Evolutionary conservation across 805 yeast species (phyloP).

Genomic region (Candida sphagnicola): DNA sequence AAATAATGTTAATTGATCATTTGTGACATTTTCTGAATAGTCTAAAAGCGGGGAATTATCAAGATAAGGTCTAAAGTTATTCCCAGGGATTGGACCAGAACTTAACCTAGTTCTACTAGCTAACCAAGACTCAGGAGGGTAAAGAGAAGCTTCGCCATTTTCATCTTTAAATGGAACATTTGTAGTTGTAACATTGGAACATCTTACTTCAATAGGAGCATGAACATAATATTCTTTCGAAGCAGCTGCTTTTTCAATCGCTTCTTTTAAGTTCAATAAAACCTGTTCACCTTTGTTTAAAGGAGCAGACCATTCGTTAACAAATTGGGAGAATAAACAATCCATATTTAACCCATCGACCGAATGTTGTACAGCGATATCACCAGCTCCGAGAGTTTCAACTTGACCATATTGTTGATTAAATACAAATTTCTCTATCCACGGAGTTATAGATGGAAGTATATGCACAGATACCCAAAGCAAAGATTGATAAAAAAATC

Average conservation of each 20-base stretch:
- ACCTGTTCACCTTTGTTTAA: constrained; percentile 71
- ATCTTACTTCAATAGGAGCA: constrained; percentile 92
- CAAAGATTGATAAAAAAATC: constrained; percentile 74
- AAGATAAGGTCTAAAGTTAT: constrained; percentile 71
- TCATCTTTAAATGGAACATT: constrained; percentile 30
- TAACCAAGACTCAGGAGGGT: constrained; percentile 47
- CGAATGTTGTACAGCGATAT: constrained; percentile 69
- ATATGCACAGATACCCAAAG: constrained; percentile 76
- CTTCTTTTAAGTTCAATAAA: constrained; percentile 56
- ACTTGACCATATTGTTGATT: constrained; percentile 76
- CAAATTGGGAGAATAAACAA: constrained; percentile 90
- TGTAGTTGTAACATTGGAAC: constrained; percentile 74
- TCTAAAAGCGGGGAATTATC: constrained; percentile 74
- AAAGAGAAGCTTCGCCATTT: constrained; percentile 33
- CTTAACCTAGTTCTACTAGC: constrained; percentile 47
- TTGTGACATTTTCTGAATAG: constrained; percentile 52
- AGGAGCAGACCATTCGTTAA: constrained; percentile 97
- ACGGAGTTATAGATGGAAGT: constrained; percentile 75
- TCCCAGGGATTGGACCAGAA: constrained; percentile 83
- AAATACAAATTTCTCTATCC: constrained; percentile 81
- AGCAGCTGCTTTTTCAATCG: constrained; percentile 56
- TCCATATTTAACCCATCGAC: constrained; percentile 93
- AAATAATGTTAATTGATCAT: constrained; percentile 77
- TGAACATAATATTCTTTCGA: constrained; percentile 75
- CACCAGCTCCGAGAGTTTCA: constrained; percentile 61